phyloP scores from a whole-genome alignment of 176 grass and related monocot species.

The Chrysopogon serrulatus region DNA sequence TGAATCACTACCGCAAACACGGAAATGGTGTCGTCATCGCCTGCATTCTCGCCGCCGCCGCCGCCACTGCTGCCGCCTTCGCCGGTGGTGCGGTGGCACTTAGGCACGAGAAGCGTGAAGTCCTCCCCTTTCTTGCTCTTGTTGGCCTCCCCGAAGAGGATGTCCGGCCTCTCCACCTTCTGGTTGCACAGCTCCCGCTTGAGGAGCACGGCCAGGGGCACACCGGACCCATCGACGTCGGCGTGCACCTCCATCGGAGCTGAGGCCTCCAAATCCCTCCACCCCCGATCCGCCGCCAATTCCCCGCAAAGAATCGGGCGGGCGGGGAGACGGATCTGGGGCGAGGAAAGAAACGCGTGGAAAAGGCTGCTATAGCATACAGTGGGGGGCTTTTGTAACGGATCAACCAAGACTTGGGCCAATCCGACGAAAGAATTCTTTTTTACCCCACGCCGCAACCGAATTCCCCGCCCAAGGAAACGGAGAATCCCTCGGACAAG shows the following conservation, averaged over 20 bases:
- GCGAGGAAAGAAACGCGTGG: conserved; percentile 11
- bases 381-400: too few relatives aligned
- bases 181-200: conserved; percentile 86
- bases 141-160: conserved; percentile 70
- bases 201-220: conserved; percentile 87
- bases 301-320: neutral
- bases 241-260: conserved; percentile 41
- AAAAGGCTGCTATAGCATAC: conserved; percentile 13
- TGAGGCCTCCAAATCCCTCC: neutral
- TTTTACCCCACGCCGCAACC: neutral
- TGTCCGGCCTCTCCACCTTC: conserved; percentile 85
- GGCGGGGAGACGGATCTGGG: conserved; percentile 15
- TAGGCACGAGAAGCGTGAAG: conserved; percentile 62
- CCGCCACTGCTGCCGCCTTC: neutral
- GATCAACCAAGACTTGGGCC: too few relatives aligned
- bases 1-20: conserved; percentile 72
- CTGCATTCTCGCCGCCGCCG: conserved; percentile 3
- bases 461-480: conserved; percentile 14
- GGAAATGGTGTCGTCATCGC: conserved; percentile 52
- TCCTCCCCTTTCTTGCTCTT: conserved; percentile 98
- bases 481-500: neutral
- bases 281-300: conserved; percentile 4
- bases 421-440: neutral
- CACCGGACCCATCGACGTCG: conserved; percentile 52
- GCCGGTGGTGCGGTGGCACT: conserved; percentile 39